Conservation (phyloP, 2,329 filamentous ascomycete genomes). For the Talaromyces sp. region DNA sequence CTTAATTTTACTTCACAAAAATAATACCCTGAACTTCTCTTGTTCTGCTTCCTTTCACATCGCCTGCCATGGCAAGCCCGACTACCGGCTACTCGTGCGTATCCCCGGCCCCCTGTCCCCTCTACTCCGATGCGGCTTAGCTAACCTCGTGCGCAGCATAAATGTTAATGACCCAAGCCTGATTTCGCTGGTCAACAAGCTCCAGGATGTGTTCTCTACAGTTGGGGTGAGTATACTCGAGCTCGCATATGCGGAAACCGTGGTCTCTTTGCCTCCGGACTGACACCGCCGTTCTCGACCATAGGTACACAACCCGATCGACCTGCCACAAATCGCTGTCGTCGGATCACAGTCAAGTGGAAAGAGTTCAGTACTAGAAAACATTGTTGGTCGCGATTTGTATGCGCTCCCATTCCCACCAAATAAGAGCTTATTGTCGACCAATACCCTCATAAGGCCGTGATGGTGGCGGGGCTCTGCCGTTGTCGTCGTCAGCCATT, state of each 20-base stretch:
- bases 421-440: neutral
- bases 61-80: constrained; percentile 49
- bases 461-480: constrained; percentile 16
- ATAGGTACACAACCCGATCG: constrained; percentile 96
- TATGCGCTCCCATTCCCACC: constrained; percentile 54
- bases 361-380: constrained; percentile 98
- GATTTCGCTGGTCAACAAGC: constrained; percentile 91
- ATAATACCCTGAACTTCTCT: neutral
- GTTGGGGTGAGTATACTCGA: constrained; percentile 70
- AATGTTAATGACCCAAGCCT: constrained; percentile 72
- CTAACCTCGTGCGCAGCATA: constrained; percentile 54
- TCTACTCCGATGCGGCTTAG: constrained; percentile 29
- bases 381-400: constrained; percentile 99
- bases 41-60: constrained; percentile 13
- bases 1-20: neutral
- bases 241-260: neutral
- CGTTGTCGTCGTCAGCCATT: constrained; percentile 21
- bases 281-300: constrained; percentile 32
- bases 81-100: constrained; percentile 49
- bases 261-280: constrained; percentile 19
- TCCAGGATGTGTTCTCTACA: constrained; percentile 98
- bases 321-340: constrained; percentile 96
- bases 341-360: constrained; percentile 98
- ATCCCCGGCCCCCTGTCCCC: constrained; percentile 25
- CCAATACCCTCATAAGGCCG: neutral